Conservation (phyloP, 2,329 filamentous ascomycete genomes). For the Calonectria pseudoturangicola region DNA sequence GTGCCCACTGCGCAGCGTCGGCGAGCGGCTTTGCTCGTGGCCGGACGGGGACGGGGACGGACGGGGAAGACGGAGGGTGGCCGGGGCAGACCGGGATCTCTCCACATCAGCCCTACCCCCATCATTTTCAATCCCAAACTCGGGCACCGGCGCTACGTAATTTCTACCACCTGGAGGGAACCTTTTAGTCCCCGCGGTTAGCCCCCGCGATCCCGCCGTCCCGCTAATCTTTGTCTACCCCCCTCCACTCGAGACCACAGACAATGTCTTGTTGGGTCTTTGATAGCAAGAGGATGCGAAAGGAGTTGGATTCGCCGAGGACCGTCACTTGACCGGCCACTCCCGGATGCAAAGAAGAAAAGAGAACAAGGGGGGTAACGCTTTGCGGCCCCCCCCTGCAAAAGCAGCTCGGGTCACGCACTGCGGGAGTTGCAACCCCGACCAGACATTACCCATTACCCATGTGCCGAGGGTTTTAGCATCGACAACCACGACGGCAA, state of each 20-base stretch:
- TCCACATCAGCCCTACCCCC: constrained; percentile 44
- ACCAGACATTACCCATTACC: constrained; percentile 47
- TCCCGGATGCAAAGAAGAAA: constrained; percentile 50
- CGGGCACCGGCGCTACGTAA: constrained; percentile 35
- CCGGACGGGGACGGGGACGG: constrained; percentile 34
- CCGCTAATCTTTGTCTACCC: constrained; percentile 32
- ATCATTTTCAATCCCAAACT: constrained; percentile 30
- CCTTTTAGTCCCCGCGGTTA: constrained; percentile 39
- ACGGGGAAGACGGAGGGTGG: constrained; percentile 15
- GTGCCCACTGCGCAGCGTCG: constrained; percentile 29
- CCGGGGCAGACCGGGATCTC: constrained; percentile 36
- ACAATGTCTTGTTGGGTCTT: constrained; percentile 2
- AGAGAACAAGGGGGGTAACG: constrained; percentile 46
- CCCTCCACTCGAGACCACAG: constrained; percentile 24
- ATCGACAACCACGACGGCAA: constrained; percentile 45
- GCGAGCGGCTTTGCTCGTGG: constrained; percentile 33
- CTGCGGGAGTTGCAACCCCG: constrained; percentile 48
- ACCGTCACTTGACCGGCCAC: constrained; percentile 40
- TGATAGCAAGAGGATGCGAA: constrained; percentile 10
- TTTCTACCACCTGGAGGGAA: constrained; percentile 34
- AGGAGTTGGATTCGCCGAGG: constrained; percentile 7
- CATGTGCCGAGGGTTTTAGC: constrained; percentile 52
- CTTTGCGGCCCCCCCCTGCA: constrained; percentile 22
- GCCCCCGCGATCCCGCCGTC: constrained; percentile 36
- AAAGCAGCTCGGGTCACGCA: constrained; percentile 42